Conservation (phyloP, 495 filamentous ascomycete species). For the Evansstolkia leycettana region DNA sequence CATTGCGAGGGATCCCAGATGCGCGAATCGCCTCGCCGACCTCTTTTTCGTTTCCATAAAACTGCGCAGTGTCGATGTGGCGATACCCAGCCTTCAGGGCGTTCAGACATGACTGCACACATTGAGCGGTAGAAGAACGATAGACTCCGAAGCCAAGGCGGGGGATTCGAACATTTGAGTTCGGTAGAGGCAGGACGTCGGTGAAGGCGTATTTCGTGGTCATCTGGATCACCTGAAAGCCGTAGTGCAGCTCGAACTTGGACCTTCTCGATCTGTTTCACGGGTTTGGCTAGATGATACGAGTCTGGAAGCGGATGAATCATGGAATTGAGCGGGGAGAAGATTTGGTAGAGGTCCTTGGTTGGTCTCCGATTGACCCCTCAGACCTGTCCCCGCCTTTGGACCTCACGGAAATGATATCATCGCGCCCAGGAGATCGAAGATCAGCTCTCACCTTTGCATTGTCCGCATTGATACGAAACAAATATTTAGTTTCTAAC, state of each 20-base stretch:
- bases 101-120: slow-evolving; percentile 41
- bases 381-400: neutral
- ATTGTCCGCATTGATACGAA: too few species aligned
- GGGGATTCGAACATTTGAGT: slow-evolving; percentile 43
- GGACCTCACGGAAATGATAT: slow-evolving; percentile 2
- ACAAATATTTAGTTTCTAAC: too few species aligned
- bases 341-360: neutral
- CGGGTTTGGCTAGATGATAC: too few species aligned
- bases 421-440: neutral
- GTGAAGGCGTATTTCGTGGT: slow-evolving; percentile 32
- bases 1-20: slow-evolving; percentile 38
- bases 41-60: slow-evolving; percentile 54
- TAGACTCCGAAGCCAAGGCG: slow-evolving; percentile 68
- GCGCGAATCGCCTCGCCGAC: slow-evolving; percentile 50
- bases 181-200: slow-evolving; percentile 42
- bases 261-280: too few species aligned
- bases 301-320: neutral
- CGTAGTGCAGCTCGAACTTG: too few species aligned
- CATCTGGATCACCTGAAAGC: too few species aligned
- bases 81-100: slow-evolving; percentile 57
- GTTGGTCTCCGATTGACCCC: neutral
- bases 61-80: slow-evolving; percentile 63
- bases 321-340: neutral
- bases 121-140: slow-evolving; percentile 37
- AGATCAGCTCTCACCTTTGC: too few species aligned